Evolutionary conservation across 345 rosid genomes (phyloP), one percentile per base, ranked within the genome.

Genomic region (Nasturtium officinale): DNA sequence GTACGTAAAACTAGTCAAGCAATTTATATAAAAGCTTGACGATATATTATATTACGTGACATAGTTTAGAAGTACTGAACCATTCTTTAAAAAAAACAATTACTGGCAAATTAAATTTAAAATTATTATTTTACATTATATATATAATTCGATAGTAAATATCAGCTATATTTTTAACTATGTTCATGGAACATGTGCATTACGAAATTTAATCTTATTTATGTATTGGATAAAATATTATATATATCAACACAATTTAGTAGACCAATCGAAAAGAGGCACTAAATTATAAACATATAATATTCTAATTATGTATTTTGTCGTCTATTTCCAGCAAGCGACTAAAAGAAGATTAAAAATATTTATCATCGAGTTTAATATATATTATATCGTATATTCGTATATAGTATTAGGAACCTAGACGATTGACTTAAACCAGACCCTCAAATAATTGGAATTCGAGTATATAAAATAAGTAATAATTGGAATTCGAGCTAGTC

Each of bases 401-500:
- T 23, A 59, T 32, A 10, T 9, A 15, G 12, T 30, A 56, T 50
- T 64, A 53, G 25, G 43, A 54, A 73, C 57, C 28, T 23, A 30
- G 42, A 65, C 6, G 53, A 47, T 73, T 65, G 77, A 65, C 77
- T 46, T 45, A 46, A 35, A 65, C 72, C 59, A 59, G 73, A 66
- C 59, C 35, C 62, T 59, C 61, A 42, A 75, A 75, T 75, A 59
- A 67, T 50, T 75, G 73, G 60, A 67, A 30, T 3, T 30, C 15
- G 47, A 15, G 47, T 13, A 42, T 51, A 60, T 29, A 67, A 28
- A 59, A 38, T 59, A 28, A 58, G 48, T 25, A 50, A 50, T 67
- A 62, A n/a, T n/a, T n/a, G n/a, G n/a, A n/a, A n/a, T n/a, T n/a
- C n/a, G 62, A 66, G 78, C 30, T 75, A 59, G 78, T 75, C 68